Conservation (phyloP, 2,329 filamentous ascomycete genomes). For the Phoma sp. region DNA sequence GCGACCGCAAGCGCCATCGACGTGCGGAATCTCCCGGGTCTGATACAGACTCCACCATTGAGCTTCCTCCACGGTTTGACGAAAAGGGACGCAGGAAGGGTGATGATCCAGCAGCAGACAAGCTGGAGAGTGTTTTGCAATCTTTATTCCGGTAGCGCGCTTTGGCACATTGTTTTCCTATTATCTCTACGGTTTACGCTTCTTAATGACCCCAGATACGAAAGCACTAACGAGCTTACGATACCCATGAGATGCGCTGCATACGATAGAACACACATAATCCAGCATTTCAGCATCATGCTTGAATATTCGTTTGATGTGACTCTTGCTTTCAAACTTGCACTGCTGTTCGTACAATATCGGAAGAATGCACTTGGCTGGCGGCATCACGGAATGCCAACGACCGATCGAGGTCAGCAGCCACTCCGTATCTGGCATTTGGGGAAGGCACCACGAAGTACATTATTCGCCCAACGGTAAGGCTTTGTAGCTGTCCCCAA, state of each 20-base stretch:
- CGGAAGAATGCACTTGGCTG: not conserved
- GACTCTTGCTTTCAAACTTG: not conserved
- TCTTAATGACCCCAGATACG: constrained; percentile 4
- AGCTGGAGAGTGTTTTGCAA: constrained; percentile 44
- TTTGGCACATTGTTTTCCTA: not conserved
- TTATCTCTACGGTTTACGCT: not conserved
- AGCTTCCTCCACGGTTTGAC: constrained; percentile 48
- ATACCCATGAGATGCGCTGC: constrained; percentile 12
- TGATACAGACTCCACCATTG: constrained; percentile 43
- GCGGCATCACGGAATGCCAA: not conserved
- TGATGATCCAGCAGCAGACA: constrained; percentile 45
- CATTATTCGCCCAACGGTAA: not conserved
- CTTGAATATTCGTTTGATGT: not conserved
- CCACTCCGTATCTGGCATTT: not conserved
- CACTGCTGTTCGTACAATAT: not conserved
- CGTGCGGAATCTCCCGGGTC: constrained; percentile 38
- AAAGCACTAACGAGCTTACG: constrained; percentile 8
- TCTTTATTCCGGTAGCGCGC: constrained; percentile 36
- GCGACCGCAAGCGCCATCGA: constrained; percentile 26
- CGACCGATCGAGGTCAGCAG: not conserved
- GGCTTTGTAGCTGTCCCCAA: no score
- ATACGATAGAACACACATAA: constrained; percentile 11
- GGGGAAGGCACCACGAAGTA: not conserved
- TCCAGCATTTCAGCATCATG: not conserved
- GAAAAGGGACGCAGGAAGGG: constrained; percentile 36